These are phyloP conservation scores for Angophora floribunda DNA, from an alignment of 345 rosid genomes.

Conservation along the genomic window DNA sequence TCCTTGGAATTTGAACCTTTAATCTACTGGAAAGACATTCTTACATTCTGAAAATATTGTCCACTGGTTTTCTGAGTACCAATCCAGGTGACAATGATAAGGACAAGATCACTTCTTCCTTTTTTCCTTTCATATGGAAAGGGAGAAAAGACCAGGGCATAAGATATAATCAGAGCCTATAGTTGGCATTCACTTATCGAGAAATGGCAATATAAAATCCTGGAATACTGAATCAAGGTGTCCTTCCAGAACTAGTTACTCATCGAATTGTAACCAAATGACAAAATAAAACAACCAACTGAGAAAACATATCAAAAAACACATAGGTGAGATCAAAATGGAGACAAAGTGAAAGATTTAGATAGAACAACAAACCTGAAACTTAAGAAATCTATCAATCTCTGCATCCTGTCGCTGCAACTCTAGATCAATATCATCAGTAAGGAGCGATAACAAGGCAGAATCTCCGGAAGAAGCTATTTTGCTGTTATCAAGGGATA, in stretches of 20 bases:
- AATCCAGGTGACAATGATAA: not conserved
- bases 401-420: slow-evolving; percentile 62
- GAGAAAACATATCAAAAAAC: not conserved
- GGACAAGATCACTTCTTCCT: not conserved
- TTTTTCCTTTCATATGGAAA: not conserved
- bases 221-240: not conserved
- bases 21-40: not conserved
- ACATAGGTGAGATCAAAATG: not conserved
- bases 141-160: not conserved
- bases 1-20: not conserved
- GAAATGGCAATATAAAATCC: not conserved
- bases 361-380: slow-evolving; percentile 34
- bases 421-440: slow-evolving; percentile 58
- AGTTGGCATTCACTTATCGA: not conserved
- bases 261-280: not conserved
- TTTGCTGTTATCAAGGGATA: slow-evolving; percentile 62
- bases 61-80: not conserved
- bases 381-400: slow-evolving; percentile 64
- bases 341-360: not conserved
- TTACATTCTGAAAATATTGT: not conserved
- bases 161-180: not conserved
- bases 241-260: not conserved
- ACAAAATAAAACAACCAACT: not conserved
- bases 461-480: slow-evolving; percentile 55
- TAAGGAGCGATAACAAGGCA: slow-evolving; percentile 43